Evolutionary conservation across 148 eudicot genomes (phyloP).

Genomic region (Rhododendron molle): DNA sequence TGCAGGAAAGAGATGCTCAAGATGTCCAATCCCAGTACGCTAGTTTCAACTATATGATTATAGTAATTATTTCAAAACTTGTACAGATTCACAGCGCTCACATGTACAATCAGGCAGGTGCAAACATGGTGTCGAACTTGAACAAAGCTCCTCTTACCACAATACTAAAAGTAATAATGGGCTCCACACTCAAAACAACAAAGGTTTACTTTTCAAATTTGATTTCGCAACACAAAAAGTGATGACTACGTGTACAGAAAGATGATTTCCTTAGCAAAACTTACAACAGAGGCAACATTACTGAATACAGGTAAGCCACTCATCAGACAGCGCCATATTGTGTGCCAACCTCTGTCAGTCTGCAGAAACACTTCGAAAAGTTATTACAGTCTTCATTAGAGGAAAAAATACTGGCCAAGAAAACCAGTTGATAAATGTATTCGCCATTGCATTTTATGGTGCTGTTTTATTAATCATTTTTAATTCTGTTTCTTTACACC

Average conservation of each 20-base stretch:
- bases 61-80: background rate
- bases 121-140: constrained; percentile 1
- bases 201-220: background rate
- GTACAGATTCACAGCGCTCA: background rate
- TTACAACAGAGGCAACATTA: constrained; percentile 63
- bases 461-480: background rate
- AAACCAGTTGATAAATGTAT: background rate
- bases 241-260: background rate
- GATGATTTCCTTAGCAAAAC: constrained; percentile 22
- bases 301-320: constrained; percentile 69
- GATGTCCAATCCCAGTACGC: background rate
- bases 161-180: background rate
- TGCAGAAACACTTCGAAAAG: constrained; percentile 30
- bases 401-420: background rate
- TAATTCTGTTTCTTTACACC: background rate
- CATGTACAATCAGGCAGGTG: background rate
- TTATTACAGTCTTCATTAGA: background rate
- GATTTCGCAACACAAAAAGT: background rate
- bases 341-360: constrained; percentile 66
- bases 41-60: background rate
- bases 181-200: background rate
- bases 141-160: background rate
- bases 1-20: background rate
- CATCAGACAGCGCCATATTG: constrained; percentile 74
- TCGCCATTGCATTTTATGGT: background rate